Evolutionary conservation across 2,329 filamentous ascomycete genomes (phyloP).

Genomic region (Kalaharituber pfeilii): DNA sequence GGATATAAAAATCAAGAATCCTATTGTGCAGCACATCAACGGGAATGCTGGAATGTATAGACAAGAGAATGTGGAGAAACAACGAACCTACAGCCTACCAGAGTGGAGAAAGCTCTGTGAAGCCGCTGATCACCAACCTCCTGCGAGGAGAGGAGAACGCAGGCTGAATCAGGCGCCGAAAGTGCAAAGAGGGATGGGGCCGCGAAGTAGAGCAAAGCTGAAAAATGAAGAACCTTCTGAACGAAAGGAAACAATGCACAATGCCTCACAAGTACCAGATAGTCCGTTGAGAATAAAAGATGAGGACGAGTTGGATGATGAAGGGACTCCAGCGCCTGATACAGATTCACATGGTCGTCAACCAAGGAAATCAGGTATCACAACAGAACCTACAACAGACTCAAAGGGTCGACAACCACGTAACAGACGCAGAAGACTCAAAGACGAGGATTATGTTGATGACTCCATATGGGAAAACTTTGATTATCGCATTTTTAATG

Average conservation of each 20-base stretch:
- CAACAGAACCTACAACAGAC: conserved; percentile 29
- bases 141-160: conserved; percentile 70
- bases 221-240: conserved; percentile 29
- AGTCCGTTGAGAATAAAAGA: conserved; percentile 33
- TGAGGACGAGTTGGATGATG: conserved; percentile 32
- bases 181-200: conserved; percentile 24
- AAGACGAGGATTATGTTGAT: conserved; percentile 17
- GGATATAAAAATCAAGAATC: conserved; percentile 82
- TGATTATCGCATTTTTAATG: conserved; percentile 67
- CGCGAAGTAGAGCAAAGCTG: conserved; percentile 27
- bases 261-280: conserved; percentile 42
- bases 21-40: conserved; percentile 96
- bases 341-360: conserved; percentile 14
- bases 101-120: conserved; percentile 91
- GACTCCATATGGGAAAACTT: conserved; percentile 68
- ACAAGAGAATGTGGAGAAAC: conserved; percentile 91
- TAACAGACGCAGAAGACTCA: conserved; percentile 61
- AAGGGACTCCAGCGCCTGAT: conserved; percentile 24
- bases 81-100: conserved; percentile 85
- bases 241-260: conserved; percentile 29
- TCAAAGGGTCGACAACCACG: conserved; percentile 41
- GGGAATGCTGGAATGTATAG: conserved; percentile 89
- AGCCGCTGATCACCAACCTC: conserved; percentile 88
- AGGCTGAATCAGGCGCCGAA: conserved; percentile 35
- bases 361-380: conserved; percentile 28